phyloP scores from a whole-genome alignment of 2,329 filamentous ascomycete genomes.

The Ophiostoma novo-ulmi region DNA sequence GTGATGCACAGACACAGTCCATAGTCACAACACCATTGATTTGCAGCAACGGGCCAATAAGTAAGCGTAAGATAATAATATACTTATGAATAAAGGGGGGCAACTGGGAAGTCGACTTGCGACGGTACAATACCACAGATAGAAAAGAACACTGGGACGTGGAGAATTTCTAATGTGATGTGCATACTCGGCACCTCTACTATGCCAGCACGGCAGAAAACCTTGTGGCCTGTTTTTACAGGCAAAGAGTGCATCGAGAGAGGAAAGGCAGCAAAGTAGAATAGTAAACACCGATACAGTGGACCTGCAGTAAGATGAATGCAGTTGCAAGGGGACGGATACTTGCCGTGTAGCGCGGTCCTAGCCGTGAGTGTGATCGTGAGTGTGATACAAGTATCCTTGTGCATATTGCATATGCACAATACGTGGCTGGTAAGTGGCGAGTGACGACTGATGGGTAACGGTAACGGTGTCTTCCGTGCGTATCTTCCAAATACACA shows the following conservation, averaged over 20 bases:
- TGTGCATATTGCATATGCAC: not conserved
- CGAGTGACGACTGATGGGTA: not conserved
- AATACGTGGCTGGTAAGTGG: not conserved
- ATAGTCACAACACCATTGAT: not conserved
- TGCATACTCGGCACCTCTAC: not conserved
- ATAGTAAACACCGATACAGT: not conserved
- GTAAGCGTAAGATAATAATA: not conserved
- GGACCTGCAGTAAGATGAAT: constrained; percentile 9
- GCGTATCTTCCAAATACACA: not conserved
- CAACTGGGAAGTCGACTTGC: not conserved
- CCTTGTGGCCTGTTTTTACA: too few relatives aligned
- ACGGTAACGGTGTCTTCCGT: not conserved
- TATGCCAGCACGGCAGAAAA: not conserved
- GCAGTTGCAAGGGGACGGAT: not conserved
- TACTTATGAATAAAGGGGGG: not conserved
- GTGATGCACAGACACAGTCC: not conserved
- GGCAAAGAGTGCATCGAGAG: not conserved
- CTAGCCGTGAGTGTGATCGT: not conserved
- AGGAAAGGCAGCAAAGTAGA: not conserved
- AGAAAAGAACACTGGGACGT: not conserved
- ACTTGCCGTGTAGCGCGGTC: not conserved
- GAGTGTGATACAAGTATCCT: not conserved
- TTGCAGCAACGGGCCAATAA: not conserved
- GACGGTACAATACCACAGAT: not conserved
- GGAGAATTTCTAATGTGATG: not conserved